phyloP scores from a whole-genome alignment of 768 basidiomycete species.

The Calocera cornea region DNA sequence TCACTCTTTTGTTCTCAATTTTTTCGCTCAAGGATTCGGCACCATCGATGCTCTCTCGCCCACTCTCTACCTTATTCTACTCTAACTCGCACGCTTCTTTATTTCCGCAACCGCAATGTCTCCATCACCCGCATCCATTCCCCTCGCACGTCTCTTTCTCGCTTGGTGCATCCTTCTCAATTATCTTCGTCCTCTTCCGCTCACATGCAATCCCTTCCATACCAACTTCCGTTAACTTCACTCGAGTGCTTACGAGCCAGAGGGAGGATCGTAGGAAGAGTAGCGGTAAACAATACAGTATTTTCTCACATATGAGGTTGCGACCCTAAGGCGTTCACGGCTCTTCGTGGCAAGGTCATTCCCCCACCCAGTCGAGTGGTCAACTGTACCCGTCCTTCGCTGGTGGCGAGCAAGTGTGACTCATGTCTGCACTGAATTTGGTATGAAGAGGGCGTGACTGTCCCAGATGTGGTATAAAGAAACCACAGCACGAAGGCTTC shows the following conservation, averaged over 20 bases:
- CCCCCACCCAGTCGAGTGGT: too few relatives aligned
- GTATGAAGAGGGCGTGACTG: too few relatives aligned
- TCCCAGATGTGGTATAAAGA: too few relatives aligned
- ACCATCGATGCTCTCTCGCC: not conserved
- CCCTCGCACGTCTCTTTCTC: not conserved
- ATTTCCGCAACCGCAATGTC: not conserved
- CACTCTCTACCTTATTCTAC: not conserved
- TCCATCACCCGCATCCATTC: not conserved
- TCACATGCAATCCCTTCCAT: not conserved
- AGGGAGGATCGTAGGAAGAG: too few relatives aligned
- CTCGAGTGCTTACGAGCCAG: too few relatives aligned
- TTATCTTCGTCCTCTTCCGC: not conserved
- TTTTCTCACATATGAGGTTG: not conserved
- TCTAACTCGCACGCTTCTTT: not conserved
- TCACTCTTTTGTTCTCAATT: not conserved
- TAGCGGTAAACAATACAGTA: not conserved
- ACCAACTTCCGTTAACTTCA: too few relatives aligned
- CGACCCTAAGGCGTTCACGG: not conserved
- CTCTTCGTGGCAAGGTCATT: too few relatives aligned
- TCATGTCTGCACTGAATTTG: too few relatives aligned
- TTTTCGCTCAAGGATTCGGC: not conserved
- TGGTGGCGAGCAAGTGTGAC: too few relatives aligned
- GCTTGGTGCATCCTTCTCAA: not conserved
- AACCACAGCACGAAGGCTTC: too few relatives aligned
- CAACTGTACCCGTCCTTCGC: too few relatives aligned